A percentile compares a stretch with the other conserved stretches of the same genome.
phyloP scores from a whole-genome alignment of 2,329 filamentous ascomycete genomes.

The Parasarocladium wereldwijsianum region DNA sequence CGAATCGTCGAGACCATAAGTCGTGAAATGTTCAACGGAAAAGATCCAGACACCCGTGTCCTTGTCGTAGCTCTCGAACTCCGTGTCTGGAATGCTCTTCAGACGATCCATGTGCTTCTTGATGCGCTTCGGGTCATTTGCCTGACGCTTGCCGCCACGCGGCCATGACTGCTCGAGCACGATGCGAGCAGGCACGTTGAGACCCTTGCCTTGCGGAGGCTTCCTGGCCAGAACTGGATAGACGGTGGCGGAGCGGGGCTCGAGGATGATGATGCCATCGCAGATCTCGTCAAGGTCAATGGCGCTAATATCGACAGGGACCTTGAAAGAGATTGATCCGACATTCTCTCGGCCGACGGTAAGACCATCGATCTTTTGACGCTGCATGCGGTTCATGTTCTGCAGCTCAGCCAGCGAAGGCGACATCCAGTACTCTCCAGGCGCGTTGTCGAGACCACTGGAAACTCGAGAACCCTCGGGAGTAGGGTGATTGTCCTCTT shows the following conservation, averaged over 20 bases:
- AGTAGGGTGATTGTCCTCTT: conserved; percentile 36
- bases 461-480: conserved; percentile 11
- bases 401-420: conserved; percentile 62
- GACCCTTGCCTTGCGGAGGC: conserved; percentile 68
- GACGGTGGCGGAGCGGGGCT: conserved; percentile 70
- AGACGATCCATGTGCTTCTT: conserved; percentile 75
- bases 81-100: conserved; percentile 63
- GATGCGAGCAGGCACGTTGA: conserved; percentile 84
- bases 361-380: conserved; percentile 59
- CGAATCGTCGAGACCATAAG: conserved; percentile 74
- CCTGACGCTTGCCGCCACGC: conserved; percentile 38
- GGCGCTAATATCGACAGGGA: conserved; percentile 66
- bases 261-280: conserved; percentile 60
- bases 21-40: conserved; percentile 90
- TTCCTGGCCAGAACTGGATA: conserved; percentile 68
- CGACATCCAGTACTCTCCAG: conserved; percentile 77
- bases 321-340: conserved; percentile 69
- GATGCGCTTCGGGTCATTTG: conserved; percentile 46
- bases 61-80: conserved; percentile 66
- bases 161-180: conserved; percentile 90
- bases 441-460: conserved; percentile 27
- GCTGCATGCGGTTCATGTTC: conserved; percentile 66
- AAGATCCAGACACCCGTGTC: conserved; percentile 83
- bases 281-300: conserved; percentile 71
- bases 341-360: conserved; percentile 70